These are phyloP conservation scores for Elaeagnus macrophylla DNA, from an alignment of 306 rosid species.

Conservation along the genomic window DNA sequence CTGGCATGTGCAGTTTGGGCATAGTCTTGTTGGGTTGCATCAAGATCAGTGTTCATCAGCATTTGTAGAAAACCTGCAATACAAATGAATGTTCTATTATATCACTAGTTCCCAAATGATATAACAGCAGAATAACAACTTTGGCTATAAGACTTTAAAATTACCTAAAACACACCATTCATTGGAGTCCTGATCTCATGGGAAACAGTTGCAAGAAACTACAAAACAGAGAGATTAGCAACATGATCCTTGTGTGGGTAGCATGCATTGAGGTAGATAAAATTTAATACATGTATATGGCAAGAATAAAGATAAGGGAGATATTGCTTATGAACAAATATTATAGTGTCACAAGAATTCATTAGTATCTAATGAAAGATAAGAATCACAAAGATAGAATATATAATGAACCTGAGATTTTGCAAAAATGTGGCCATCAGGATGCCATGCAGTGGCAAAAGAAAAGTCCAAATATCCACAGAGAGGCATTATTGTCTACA, in stretches of 20 bases:
- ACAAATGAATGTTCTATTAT: constrained; percentile 11
- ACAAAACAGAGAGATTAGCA: constrained; percentile 26
- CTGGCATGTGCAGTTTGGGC: too few species aligned
- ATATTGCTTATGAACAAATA: constrained; percentile 9
- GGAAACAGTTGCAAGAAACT: constrained; percentile 97
- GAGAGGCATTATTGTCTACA: constrained; percentile 18
- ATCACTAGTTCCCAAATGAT: constrained; percentile 14
- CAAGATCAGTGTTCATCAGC: too few species aligned
- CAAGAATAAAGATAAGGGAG: constrained; percentile 1
- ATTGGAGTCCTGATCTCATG: constrained; percentile 99
- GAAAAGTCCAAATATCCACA: constrained; percentile 29
- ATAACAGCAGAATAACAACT: constrained; percentile 8
- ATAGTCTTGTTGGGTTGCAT: too few species aligned
- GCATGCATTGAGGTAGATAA: not conserved
- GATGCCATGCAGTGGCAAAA: constrained; percentile 32
- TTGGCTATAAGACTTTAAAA: constrained; percentile 6
- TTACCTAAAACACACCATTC: constrained; percentile 97
- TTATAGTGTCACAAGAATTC: constrained; percentile 2
- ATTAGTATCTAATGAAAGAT: constrained; percentile 7
- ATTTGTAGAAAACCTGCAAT: too few species aligned
- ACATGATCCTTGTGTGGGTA: constrained; percentile 1
- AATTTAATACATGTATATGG: not conserved
- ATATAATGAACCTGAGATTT: constrained; percentile 65
- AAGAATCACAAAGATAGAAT: not conserved
- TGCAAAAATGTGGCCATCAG: constrained; percentile 24